Percentiles rank a stretch among this genome's conserved stretches.
Conservation (phyloP, 768 basidiomycete species). For the Dioszegia hungarica region DNA sequence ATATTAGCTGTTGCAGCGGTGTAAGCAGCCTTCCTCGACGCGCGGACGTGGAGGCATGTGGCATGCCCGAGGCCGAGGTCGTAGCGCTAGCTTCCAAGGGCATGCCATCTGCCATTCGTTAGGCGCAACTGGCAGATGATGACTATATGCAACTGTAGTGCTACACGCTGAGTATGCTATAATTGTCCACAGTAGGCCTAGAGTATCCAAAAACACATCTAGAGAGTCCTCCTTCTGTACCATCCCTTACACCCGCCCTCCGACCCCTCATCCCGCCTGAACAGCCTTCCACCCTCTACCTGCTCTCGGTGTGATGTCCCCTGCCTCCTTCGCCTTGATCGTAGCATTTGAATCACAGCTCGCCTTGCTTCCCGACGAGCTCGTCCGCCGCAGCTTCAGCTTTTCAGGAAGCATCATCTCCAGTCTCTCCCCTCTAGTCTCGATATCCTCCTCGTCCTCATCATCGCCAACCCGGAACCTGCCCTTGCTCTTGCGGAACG, state of each 20-base stretch:
- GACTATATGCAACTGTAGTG: too few relatives aligned
- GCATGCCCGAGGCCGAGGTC: too few relatives aligned
- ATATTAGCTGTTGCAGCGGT: too few relatives aligned
- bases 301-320: slow-evolving; percentile 13
- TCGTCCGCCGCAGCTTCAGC: background rate
- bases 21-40: too few relatives aligned
- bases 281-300: slow-evolving; percentile 8
- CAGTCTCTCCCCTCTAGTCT: background rate
- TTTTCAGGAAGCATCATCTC: background rate
- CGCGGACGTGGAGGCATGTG: too few relatives aligned
- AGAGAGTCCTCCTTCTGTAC: too few relatives aligned
- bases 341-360: slow-evolving; percentile 19
- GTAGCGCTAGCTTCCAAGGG: too few relatives aligned
- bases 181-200: too few relatives aligned
- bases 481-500: background rate
- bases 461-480: background rate
- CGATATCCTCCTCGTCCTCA: background rate
- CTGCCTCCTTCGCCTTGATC: slow-evolving; percentile 9
- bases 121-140: too few relatives aligned
- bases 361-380: slow-evolving; percentile 1
- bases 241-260: background rate
- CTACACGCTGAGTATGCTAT: too few relatives aligned
- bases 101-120: too few relatives aligned
- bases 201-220: too few relatives aligned
- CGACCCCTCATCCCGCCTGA: background rate